Percentiles rank a stretch among this genome's conserved stretches.
These are phyloP conservation scores for Knoxia roxburghii DNA, from an alignment of 257 asterid species.

Conservation along the genomic window DNA sequence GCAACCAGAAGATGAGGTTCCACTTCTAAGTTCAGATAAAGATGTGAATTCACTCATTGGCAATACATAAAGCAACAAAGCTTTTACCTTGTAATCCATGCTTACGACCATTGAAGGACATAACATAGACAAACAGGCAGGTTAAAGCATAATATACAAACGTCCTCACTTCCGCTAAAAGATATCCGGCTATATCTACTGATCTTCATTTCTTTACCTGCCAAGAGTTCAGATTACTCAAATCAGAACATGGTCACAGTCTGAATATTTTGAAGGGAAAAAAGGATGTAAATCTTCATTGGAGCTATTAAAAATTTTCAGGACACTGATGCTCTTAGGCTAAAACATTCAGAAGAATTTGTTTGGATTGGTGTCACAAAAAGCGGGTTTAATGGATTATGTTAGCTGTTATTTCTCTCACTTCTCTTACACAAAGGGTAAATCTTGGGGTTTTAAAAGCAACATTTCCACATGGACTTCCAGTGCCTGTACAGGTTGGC, in stretches of 20 bases:
- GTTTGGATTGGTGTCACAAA: not conserved
- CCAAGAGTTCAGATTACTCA: slow-evolving; percentile 22
- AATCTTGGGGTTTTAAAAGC: not conserved
- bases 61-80: slow-evolving; percentile 13
- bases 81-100: slow-evolving; percentile 13
- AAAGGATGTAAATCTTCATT: not conserved
- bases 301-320: not conserved
- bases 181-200: not conserved
- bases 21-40: not conserved
- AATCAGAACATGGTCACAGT: not conserved
- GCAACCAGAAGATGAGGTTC: not conserved
- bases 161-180: not conserved
- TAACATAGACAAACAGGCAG: slow-evolving; percentile 1
- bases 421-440: not conserved
- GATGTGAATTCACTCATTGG: not conserved
- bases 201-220: slow-evolving; percentile 49
- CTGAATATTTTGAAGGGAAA: not conserved
- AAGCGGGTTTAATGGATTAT: not conserved
- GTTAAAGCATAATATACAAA: slow-evolving; percentile 5
- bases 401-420: not conserved
- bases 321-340: not conserved
- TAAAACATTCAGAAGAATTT: not conserved
- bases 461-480: not conserved
- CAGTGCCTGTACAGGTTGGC: too few relatives aligned
- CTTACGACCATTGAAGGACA: slow-evolving; percentile 4